Evolutionary conservation across 2,329 filamentous ascomycete species (phyloP), one percentile per base, ranked within the genome.

Genomic region (Clarireedia hainanense): DNA sequence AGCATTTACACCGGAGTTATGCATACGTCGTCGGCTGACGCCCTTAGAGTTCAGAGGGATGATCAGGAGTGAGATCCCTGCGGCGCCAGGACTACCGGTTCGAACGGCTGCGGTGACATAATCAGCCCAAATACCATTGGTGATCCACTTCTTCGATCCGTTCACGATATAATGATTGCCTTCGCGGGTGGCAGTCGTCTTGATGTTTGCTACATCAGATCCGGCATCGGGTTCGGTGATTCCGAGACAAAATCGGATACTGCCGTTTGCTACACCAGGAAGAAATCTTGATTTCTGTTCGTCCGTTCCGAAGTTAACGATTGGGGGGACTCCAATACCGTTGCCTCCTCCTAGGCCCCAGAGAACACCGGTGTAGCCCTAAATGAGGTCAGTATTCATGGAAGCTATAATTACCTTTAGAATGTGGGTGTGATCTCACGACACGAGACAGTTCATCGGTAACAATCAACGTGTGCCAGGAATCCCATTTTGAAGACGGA

Each of bases 121-220:
- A 49, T 81, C 76, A 12, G 83, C 79, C 74, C 76, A 82, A 1
- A 80, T 76, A 14, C 74, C 79, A 47, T 81, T 81, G 1, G 84
- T 85, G 61, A 87, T 86, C 81, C 82, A 85, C 66, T 85, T 85
- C 73, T 87, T 86, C 50, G 77, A 76, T 0, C 83, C 84, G 56
- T 84, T 85, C n/a, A 86, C 80, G 37, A 84, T 64, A 62, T 85
- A 87, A 49, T 72, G 67, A 36, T 74, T 71, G 0, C 76, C 78
- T 39, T 78, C 72, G 26, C 71, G 72, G 39, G 69, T 66, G 0
- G 84, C 84, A 0, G 79, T 85, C 3, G 84, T 85, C 51, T 75
- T 74, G 46, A 88, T 77, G 60, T 78, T 80, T 0, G 81, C 82
- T 3, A 88, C 82, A 64, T 88, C 84, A 0, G 81, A 85, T 0